Base-by-base conservation (phyloP, 2,329 filamentous ascomycete species). In the Arachnomyces sp. region DNA sequence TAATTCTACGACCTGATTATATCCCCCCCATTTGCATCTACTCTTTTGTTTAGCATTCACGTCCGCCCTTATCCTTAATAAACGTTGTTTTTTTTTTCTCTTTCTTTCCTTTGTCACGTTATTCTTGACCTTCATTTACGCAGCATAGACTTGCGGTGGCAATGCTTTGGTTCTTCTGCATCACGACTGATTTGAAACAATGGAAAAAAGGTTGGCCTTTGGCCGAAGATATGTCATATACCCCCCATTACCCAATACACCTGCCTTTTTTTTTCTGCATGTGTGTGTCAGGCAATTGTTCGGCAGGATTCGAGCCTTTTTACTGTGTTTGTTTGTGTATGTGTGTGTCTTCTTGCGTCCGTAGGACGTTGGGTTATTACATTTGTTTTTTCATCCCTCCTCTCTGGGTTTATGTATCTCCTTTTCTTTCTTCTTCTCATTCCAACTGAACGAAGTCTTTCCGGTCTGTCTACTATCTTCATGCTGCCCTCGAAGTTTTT, bases 131-230 rank as follows among this genome's bases (percentile, higher is more conserved):
- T 42, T 34, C 31, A 34, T 32, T 44, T 43, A 49, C 45, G 48
- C 49, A 50, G 49, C 50, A 52, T 55, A 52, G 47, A 54, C 46
- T 44, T 43, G 48, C 42, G 45, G 49, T 42, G 42, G 46, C 40
- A 46, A 48, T 43, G 46, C 41, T 49, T 52, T 46, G 40, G 37
- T 47, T 25, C 31, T 49, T 39, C 43, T 39, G 36, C 41, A 45
- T 56, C 39, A 55, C 49, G 47, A 53, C 43, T 53, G 42, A 53
- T 48, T 44, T 48, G 48, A 47, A 47, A 47, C 48, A 43, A 37
- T 35, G 34, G 41, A n/a, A n/a, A n/a, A n/a, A n/a, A n/a, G n/a
- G n/a, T n/a, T n/a, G n/a, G n/a, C n/a, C n/a, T 9, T 25, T 25
- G 20, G 20, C 20, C 20, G 40, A 45, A 43, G 40, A 46, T 46